phyloP scores from a whole-genome alignment of 164 flowering plant species.

The Kingdonia uniflora region DNA sequence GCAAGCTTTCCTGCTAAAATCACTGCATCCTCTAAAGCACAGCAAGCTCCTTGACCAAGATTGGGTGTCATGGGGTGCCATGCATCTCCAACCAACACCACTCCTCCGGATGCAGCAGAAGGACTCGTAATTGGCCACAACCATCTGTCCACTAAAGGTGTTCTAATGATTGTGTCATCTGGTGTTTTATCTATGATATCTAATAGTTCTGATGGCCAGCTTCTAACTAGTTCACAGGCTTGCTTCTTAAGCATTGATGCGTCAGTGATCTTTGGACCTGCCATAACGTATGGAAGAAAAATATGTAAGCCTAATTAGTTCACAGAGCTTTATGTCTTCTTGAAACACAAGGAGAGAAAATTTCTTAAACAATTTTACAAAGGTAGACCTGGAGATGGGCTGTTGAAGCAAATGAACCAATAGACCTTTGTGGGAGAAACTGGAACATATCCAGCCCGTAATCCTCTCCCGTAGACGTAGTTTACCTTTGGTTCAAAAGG shows the following conservation, averaged over 20 bases:
- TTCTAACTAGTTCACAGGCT: slow-evolving; percentile 41
- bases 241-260: slow-evolving; percentile 47
- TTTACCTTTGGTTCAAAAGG: slow-evolving; percentile 57
- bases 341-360: no score
- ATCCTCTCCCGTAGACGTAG: slow-evolving; percentile 78
- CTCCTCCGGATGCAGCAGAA: slow-evolving; percentile 41
- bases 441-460: slow-evolving; percentile 83
- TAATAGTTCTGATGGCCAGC: slow-evolving; percentile 59
- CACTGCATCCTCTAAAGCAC: slow-evolving; percentile 84
- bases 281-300: background rate
- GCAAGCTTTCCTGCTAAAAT: slow-evolving; percentile 61
- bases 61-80: slow-evolving; percentile 99
- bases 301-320: no score
- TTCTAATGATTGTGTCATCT: slow-evolving; percentile 54
- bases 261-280: slow-evolving; percentile 71
- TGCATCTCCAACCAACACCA: slow-evolving; percentile 90
- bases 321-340: no score
- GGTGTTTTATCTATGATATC: slow-evolving; percentile 50
- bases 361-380: background rate
- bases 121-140: slow-evolving; percentile 74
- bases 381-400: slow-evolving; percentile 57
- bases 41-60: slow-evolving; percentile 94
- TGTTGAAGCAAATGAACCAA: slow-evolving; percentile 93
- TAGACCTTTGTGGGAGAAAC: slow-evolving; percentile 80
- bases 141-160: slow-evolving; percentile 80